Conservation (phyloP, 169 alveolate genomes). For the Plasmodium gonderi region DNA sequence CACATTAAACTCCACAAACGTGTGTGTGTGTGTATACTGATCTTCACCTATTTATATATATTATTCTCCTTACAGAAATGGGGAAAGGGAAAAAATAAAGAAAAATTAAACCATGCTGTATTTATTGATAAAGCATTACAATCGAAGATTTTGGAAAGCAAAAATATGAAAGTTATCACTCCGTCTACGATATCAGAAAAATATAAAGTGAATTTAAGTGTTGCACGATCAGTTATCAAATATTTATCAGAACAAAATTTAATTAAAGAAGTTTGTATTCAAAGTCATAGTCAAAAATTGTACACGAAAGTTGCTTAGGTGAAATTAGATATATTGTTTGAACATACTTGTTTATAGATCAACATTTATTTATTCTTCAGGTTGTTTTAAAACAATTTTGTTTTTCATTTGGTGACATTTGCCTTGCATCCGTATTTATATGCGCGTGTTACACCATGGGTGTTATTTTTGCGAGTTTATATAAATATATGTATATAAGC, state of each 20-base stretch:
- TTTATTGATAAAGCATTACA: slow-evolving; percentile 93
- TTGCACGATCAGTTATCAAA: slow-evolving; percentile 91
- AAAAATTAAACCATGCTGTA: slow-evolving; percentile 96
- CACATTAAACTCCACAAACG: too few species aligned
- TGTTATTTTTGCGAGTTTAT: too few species aligned
- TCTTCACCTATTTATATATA: background rate
- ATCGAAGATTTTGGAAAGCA: slow-evolving; percentile 93
- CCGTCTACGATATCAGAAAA: slow-evolving; percentile 93
- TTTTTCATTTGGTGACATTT: too few species aligned
- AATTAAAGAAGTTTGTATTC: slow-evolving; percentile 90
- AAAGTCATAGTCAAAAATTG: slow-evolving; percentile 87
- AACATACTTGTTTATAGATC: too few species aligned
- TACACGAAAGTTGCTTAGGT: slow-evolving; percentile 84
- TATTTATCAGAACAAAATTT: slow-evolving; percentile 87
- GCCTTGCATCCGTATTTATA: too few species aligned
- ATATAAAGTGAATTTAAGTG: slow-evolving; percentile 91
- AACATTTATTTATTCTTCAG: too few species aligned
- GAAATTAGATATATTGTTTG: too few species aligned
- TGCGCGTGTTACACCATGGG: too few species aligned
- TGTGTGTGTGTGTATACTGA: too few species aligned
- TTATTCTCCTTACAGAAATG: slow-evolving; percentile 87
- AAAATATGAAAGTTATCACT: slow-evolving; percentile 93
- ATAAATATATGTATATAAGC: too few species aligned
- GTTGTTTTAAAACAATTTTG: too few species aligned
- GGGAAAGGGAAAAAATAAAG: slow-evolving; percentile 93